Percentiles rank a stretch among this genome's conserved stretches.
phyloP scores from a whole-genome alignment of 306 rosid species.

The Arachis stenosperma region DNA sequence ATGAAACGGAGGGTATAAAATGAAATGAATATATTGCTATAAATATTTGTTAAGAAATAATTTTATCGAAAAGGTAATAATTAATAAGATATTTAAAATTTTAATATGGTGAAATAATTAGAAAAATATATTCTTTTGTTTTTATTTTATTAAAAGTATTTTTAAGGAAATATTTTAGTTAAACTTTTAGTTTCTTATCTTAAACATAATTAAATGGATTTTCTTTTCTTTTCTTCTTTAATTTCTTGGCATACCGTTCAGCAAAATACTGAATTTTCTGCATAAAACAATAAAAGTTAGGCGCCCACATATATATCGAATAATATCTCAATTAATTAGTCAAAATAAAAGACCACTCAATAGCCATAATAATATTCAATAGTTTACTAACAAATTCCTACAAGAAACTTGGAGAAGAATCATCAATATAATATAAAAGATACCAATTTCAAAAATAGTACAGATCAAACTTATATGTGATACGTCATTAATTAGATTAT shows the following conservation, averaged over 20 bases:
- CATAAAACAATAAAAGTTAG: constrained; percentile 40
- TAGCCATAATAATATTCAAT: constrained; percentile 20
- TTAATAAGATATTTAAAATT: too few relatives aligned
- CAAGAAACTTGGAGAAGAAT: not conserved
- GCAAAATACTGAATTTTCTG: constrained; percentile 30
- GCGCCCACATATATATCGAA: constrained; percentile 31
- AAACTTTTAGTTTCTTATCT: not conserved
- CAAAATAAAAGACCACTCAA: constrained; percentile 28
- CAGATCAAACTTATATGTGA: constrained; percentile 1
- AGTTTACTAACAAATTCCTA: not conserved
- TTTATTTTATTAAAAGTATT: too few relatives aligned
- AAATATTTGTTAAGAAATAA: too few relatives aligned
- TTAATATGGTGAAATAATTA: too few relatives aligned
- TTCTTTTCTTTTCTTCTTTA: not conserved
- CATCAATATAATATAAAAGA: not conserved
- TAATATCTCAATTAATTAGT: constrained; percentile 21
- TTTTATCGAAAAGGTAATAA: too few relatives aligned
- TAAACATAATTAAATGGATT: not conserved
- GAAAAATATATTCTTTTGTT: too few relatives aligned
- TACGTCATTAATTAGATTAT: not conserved
- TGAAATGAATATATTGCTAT: too few relatives aligned
- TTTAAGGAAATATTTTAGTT: too few relatives aligned
- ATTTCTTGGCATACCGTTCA: not conserved
- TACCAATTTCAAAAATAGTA: constrained; percentile 8
- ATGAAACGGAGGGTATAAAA: too few relatives aligned